Percentiles rank a stretch among this genome's conserved stretches.
Evolutionary conservation across 2,329 filamentous ascomycete genomes (phyloP).

Genomic region (Endoconidiophora polonica): DNA sequence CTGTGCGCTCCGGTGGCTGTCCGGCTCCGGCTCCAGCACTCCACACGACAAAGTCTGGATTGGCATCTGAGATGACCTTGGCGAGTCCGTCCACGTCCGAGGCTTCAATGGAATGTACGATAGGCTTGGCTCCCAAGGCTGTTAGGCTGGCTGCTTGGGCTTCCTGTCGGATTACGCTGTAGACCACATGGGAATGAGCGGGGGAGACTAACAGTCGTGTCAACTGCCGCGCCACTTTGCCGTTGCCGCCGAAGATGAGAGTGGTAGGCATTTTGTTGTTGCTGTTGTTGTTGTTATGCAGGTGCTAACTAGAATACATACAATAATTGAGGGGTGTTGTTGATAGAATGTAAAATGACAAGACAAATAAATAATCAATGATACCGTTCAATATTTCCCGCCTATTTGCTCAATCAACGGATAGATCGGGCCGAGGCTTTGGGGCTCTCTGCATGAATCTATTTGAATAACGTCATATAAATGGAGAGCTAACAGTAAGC

Average conservation of each 20-base stretch:
- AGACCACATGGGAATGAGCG: constrained; percentile 15
- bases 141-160: constrained; percentile 22
- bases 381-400: neutral
- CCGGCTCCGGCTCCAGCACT: constrained; percentile 17
- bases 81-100: constrained; percentile 22
- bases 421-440: too few species aligned
- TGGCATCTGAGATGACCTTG: constrained; percentile 20
- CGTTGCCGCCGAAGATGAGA: constrained; percentile 17
- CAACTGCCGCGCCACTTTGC: constrained; percentile 16
- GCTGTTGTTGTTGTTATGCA: neutral
- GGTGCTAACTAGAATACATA: neutral
- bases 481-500: too few species aligned
- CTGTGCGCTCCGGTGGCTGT: constrained; percentile 23
- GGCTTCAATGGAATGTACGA: constrained; percentile 27
- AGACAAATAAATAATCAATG: neutral
- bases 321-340: too few species aligned
- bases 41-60: constrained; percentile 21
- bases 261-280: constrained; percentile 15
- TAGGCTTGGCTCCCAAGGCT: constrained; percentile 25
- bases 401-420: too few species aligned
- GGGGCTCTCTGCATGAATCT: too few species aligned
- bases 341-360: neutral
- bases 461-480: too few species aligned
- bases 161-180: constrained; percentile 18
- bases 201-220: constrained; percentile 14